Evolutionary conservation across 1,284 basidiomycete genomes (phyloP).

Genomic region (Volvariella volvacea): DNA sequence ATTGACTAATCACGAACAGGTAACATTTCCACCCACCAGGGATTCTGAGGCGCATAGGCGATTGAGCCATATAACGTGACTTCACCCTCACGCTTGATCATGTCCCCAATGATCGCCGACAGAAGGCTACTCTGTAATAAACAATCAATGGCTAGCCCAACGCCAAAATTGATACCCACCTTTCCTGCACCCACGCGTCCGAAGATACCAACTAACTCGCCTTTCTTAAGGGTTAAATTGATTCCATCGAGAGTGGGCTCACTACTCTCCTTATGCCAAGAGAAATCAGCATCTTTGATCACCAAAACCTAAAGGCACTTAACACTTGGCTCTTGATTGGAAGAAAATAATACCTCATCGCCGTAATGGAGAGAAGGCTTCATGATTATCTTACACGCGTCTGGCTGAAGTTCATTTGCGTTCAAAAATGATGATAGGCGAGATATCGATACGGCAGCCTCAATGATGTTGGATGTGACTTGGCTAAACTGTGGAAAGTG

Average conservation of each 20-base stretch:
- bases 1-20: neutral
- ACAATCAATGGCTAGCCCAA: conserved; percentile 1
- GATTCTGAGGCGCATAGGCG: conserved; percentile 88
- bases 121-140: conserved; percentile 55
- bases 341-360: conserved; percentile 43
- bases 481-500: conserved; percentile 45
- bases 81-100: conserved; percentile 72
- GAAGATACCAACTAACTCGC: conserved; percentile 83
- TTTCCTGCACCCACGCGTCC: conserved; percentile 94
- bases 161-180: conserved; percentile 31
- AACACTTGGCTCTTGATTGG: conserved; percentile 1
- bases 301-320: conserved; percentile 45
- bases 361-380: conserved; percentile 43
- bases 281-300: conserved; percentile 72
- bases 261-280: conserved; percentile 56
- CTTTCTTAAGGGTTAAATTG: conserved; percentile 70
- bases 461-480: conserved; percentile 74
- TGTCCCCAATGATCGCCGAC: conserved; percentile 83
- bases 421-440: conserved; percentile 76
- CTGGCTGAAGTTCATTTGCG: conserved; percentile 75
- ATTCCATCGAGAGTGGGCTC: conserved; percentile 75
- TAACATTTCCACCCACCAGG: conserved; percentile 61
- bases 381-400: conserved; percentile 54
- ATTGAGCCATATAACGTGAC: conserved; percentile 69
- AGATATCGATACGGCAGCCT: conserved; percentile 80